Conservation (phyloP, 2,329 filamentous ascomycete species). For the Cryphonectria carpinicola region DNA sequence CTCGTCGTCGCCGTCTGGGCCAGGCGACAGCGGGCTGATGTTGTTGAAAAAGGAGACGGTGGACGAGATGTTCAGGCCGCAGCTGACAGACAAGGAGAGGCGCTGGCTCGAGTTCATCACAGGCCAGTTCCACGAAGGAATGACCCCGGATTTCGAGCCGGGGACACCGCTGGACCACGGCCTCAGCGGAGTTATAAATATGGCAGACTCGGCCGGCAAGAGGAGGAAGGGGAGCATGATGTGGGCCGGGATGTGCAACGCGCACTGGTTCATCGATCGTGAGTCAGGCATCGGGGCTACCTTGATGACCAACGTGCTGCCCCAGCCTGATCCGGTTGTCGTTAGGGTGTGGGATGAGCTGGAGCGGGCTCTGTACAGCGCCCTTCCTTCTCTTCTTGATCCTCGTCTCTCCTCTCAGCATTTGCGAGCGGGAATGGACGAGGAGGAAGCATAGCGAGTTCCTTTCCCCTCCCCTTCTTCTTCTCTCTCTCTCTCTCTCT, state of each 20-base stretch:
- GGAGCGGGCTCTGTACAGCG: slow-evolving; percentile 44
- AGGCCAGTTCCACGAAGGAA: slow-evolving; percentile 32
- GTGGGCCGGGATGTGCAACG: slow-evolving; percentile 49
- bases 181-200: slow-evolving; percentile 45
- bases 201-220: slow-evolving; percentile 45
- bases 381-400: slow-evolving; percentile 26
- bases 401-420: neutral
- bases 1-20: neutral
- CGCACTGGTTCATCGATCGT: slow-evolving; percentile 44
- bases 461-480: neutral
- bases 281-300: slow-evolving; percentile 44
- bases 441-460: neutral
- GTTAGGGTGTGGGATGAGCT: slow-evolving; percentile 44
- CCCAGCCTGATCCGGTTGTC: slow-evolving; percentile 43
- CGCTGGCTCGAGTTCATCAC: slow-evolving; percentile 31
- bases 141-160: slow-evolving; percentile 43
- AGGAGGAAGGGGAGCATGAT: slow-evolving; percentile 47
- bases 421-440: neutral
- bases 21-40: slow-evolving; percentile 36
- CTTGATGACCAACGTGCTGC: slow-evolving; percentile 44
- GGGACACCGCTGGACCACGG: slow-evolving; percentile 43
- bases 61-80: slow-evolving; percentile 45
- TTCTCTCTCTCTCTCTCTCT: no score
- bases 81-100: slow-evolving; percentile 42
- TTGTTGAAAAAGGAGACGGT: slow-evolving; percentile 39